Base-by-base conservation (phyloP, 345 rosid species). In the Arabidopsis thaliana region DNA sequence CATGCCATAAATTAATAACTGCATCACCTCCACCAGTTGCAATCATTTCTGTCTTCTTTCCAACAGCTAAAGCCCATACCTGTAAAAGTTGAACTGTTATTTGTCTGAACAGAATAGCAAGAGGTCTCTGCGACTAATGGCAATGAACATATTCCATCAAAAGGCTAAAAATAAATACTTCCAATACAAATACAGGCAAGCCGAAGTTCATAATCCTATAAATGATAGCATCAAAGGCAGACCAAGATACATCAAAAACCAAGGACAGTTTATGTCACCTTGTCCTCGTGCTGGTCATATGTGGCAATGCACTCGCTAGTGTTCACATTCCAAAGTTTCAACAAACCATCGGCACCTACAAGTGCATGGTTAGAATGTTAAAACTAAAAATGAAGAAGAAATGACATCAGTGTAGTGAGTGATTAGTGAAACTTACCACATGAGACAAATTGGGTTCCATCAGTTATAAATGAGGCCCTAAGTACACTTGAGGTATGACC, bases 51-150 rank as follows among this genome's bases (percentile, higher is more conserved):
- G 97, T 90, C 82, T 87, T 89, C 82, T 84, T 95, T 64, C 99
- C 97, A 16, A 95, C 83, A 61, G 97, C 92, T 87, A 95, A 84
- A 65, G 97, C 97, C 97, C 99, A 95, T 62, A 90, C 84, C 97
- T 95, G 81, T 65, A 78, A 76, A 46, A 44, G 24, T 59, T 59
- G 57, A 65, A 62, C 66, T 72, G 25, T 22, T 38, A 60, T 75
- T 62, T 78, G 37, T 71, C 81, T 53, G 34, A 63, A 67, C 10
- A 23, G 13, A 60, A 37, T 44, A 59, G 40, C 40, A 69, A 20
- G 28, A 67, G 51, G 25, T 40, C 23, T 40, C 16, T 53, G 8
- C 8, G 1, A 42, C 38, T 50, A 41, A 40, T 67, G 48, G 38
- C 23, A 40, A 4, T 59, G 30, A 51, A 50, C 23, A 69, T 50